A percentile compares a stretch with the other conserved stretches of the same genome.
phyloP scores from a whole-genome alignment of 208 protist genomes.

The Leishmania major region DNA sequence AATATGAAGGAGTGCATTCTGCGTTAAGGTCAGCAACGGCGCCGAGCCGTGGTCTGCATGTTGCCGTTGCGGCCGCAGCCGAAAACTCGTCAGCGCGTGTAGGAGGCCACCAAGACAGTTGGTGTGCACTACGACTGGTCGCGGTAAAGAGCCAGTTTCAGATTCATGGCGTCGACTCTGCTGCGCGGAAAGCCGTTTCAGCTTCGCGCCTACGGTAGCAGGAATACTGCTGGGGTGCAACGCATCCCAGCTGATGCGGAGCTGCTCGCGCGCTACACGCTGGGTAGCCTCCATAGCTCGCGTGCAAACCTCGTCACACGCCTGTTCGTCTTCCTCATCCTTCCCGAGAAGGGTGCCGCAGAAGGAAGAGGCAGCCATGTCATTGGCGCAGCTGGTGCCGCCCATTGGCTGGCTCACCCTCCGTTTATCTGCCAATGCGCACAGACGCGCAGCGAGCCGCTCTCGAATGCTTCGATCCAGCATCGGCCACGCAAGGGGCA shows the following conservation, averaged over 20 bases:
- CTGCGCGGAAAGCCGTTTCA: slow-evolving; percentile 11
- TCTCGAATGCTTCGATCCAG: not conserved
- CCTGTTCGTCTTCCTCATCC: slow-evolving; percentile 13
- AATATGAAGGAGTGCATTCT: slow-evolving; percentile 25
- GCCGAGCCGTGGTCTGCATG: not conserved
- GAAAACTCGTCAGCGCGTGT: slow-evolving; percentile 2
- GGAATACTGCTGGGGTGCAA: slow-evolving; percentile 35
- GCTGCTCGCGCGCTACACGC: slow-evolving; percentile 31
- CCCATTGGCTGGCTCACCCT: not conserved
- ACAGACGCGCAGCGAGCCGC: not conserved
- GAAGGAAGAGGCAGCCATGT: not conserved
- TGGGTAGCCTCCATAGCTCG: slow-evolving; percentile 15
- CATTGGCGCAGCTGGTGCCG: slow-evolving; percentile 2
- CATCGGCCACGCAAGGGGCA: slow-evolving; percentile 17
- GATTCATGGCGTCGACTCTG: not conserved
- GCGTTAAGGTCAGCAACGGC: slow-evolving; percentile 9
- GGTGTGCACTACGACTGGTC: slow-evolving; percentile 6
- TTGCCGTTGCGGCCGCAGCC: slow-evolving; percentile 2
- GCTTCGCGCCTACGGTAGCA: slow-evolving; percentile 12
- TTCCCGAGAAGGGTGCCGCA: not conserved
- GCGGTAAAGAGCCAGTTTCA: not conserved
- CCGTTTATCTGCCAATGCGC: not conserved
- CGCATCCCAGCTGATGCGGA: slow-evolving; percentile 61
- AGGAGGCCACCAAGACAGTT: slow-evolving; percentile 17
- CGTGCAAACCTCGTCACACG: slow-evolving; percentile 12